Conservation (phyloP, 208 protist genomes). For the Leishmania guyanensis region DNA sequence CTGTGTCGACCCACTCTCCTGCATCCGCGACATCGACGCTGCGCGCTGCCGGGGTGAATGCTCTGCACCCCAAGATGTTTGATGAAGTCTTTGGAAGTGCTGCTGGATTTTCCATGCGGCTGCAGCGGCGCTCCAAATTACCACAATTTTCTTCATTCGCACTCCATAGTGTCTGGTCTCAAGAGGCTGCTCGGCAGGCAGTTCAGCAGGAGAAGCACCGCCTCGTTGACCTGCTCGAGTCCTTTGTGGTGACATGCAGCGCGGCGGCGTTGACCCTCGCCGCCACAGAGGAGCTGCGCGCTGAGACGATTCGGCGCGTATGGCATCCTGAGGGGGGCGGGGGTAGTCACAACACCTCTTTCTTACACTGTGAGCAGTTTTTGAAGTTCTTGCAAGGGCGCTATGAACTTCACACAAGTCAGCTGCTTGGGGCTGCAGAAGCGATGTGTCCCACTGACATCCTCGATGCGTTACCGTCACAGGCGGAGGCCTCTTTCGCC, state of each 20-base stretch:
- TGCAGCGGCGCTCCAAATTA: neutral
- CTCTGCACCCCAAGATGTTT: neutral
- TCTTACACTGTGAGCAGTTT: conserved; percentile 26
- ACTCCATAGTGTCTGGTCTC: conserved; percentile 54
- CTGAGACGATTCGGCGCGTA: conserved; percentile 42
- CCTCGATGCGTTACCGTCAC: conserved; percentile 61
- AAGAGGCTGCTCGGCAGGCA: conserved; percentile 53
- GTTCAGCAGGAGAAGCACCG: conserved; percentile 36
- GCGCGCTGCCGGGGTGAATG: neutral
- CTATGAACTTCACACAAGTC: conserved; percentile 2
- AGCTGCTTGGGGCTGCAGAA: neutral
- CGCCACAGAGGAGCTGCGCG: conserved; percentile 44
- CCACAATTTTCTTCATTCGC: neutral
- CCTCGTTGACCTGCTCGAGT: conserved; percentile 34
- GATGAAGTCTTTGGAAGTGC: conserved; percentile 10
- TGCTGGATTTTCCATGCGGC: neutral
- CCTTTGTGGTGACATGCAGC: conserved; percentile 47
- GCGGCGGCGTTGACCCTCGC: conserved; percentile 57
- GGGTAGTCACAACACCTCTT: neutral
- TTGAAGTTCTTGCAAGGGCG: conserved; percentile 17
- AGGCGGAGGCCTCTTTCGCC: conserved; percentile 69
- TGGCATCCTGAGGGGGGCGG: conserved; percentile 3
- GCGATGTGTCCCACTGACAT: conserved; percentile 23
- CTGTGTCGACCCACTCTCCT: neutral
- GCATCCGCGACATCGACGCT: neutral